A percentile compares a stretch with the other conserved stretches of the same genome.
Evolutionary conservation across 139 green algal species (phyloP).

Genomic region (Marvania coccoides): DNA sequence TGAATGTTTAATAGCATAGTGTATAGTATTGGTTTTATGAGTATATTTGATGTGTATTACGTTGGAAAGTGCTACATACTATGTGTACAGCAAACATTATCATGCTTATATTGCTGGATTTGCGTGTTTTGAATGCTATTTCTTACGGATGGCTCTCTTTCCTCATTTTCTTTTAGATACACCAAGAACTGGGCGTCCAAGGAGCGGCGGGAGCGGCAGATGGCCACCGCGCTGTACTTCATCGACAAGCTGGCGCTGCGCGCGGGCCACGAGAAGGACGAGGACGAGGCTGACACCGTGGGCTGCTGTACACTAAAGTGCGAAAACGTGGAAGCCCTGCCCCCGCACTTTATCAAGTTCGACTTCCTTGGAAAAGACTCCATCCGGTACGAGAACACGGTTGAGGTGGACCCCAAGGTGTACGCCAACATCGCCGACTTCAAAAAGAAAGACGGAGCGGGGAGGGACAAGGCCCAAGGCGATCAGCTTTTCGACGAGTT

Average conservation of each 20-base stretch:
- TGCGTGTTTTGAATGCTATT: too few relatives aligned
- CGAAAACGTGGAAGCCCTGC: conserved; percentile 75
- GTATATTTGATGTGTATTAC: too few relatives aligned
- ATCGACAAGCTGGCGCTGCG: conserved; percentile 96
- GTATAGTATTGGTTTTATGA: too few relatives aligned
- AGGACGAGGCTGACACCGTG: conserved; percentile 99
- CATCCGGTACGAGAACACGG: conserved; percentile 93
- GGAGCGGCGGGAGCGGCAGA: conserved; percentile 65
- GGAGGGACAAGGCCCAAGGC: conserved; percentile 46
- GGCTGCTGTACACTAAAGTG: conserved; percentile 94
- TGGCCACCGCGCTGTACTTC: conserved; percentile 93
- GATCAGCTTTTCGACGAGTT: conserved; percentile 94
- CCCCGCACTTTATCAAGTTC: conserved; percentile 76
- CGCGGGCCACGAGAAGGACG: conserved; percentile 97
- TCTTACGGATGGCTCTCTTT: too few relatives aligned
- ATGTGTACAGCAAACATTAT: too few relatives aligned
- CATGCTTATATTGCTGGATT: background rate
- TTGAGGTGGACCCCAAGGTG: conserved; percentile 76
- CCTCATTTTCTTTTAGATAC: too few relatives aligned
- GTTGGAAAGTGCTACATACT: too few relatives aligned
- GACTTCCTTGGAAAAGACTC: conserved; percentile 99
- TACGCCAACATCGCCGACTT: conserved; percentile 75
- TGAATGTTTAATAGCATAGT: too few relatives aligned
- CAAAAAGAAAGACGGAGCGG: conserved; percentile 9
- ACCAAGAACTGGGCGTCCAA: conserved; percentile 45